Evolutionary conservation across 2,329 filamentous ascomycete species (phyloP).

Genomic region (Scedosporium minutisporum): DNA sequence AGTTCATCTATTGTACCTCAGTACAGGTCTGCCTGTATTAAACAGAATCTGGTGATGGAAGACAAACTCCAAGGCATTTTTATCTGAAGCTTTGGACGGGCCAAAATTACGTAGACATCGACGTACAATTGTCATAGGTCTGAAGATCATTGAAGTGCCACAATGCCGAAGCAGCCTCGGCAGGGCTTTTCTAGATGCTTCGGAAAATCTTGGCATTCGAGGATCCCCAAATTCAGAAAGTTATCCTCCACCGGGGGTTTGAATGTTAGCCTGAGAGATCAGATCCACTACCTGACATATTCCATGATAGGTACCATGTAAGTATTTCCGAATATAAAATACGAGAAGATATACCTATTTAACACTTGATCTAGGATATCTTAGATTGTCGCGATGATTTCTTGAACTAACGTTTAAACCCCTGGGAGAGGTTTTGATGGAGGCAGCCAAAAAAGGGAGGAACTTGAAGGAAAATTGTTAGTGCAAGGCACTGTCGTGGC

Average conservation of each 20-base stretch:
- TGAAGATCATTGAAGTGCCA: neutral
- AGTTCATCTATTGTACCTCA: neutral
- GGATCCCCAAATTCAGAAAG: neutral
- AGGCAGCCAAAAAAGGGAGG: neutral
- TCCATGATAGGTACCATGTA: too few species aligned
- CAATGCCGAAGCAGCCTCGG: neutral
- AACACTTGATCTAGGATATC: too few species aligned
- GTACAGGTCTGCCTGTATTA: neutral
- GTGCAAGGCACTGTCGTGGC: neutral
- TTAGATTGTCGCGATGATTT: too few species aligned
- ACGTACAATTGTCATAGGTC: neutral
- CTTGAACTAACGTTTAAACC: too few species aligned
- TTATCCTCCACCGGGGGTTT: too few species aligned
- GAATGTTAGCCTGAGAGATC: too few species aligned
- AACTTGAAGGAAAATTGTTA: neutral
- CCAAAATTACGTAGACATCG: neutral
- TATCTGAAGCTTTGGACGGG: neutral
- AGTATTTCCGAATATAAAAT: too few species aligned
- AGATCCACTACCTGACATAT: too few species aligned
- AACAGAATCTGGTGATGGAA: neutral
- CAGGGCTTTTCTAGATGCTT: neutral
- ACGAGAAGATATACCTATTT: too few species aligned
- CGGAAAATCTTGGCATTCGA: neutral
- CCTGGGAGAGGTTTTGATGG: too few species aligned
- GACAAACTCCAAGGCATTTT: neutral